phyloP scores from a whole-genome alignment of 768 basidiomycete genomes.

The Megacollybia marginata region DNA sequence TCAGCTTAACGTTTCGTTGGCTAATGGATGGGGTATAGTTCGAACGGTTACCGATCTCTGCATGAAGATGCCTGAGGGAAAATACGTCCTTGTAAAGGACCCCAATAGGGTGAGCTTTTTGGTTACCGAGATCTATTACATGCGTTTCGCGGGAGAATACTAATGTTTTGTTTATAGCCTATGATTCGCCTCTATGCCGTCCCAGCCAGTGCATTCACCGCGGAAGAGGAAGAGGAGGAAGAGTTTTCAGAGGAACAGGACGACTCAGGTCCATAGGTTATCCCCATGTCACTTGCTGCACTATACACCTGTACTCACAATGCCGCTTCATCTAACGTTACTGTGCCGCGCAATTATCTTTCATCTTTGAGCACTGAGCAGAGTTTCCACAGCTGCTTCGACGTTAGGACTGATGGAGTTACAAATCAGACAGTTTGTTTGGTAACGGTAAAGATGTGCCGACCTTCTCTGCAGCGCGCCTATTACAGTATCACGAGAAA shows the following conservation, averaged over 20 bases:
- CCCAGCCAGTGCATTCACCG: constrained; percentile 81
- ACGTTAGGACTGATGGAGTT: constrained; percentile 52
- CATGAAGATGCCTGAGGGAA: constrained; percentile 96
- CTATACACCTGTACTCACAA: background rate
- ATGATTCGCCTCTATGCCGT: constrained; percentile 92
- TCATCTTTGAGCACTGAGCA: constrained; percentile 46
- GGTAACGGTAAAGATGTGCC: constrained; percentile 13
- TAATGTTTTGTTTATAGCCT: constrained; percentile 46
- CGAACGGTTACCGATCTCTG: constrained; percentile 90
- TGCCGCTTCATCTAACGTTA: background rate
- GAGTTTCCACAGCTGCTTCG: constrained; percentile 75
- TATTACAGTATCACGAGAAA: constrained; percentile 65
- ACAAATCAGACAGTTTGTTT: constrained; percentile 3
- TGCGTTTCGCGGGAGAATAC: background rate
- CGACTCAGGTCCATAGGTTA: constrained; percentile 1
- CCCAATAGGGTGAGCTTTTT: constrained; percentile 78
- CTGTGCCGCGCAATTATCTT: constrained; percentile 1
- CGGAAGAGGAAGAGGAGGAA: constrained; percentile 63
- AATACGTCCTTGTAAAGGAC: constrained; percentile 95
- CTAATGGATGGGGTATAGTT: constrained; percentile 99
- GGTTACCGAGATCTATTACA: constrained; percentile 1
- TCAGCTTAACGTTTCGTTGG: constrained; percentile 90
- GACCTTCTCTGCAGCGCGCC: constrained; percentile 82
- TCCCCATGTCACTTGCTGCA: background rate
- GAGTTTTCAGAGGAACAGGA: constrained; percentile 25